Percentiles rank a stretch among this genome's conserved stretches.
phyloP scores from a whole-genome alignment of 176 grass and related monocot genomes.

The Raddia guianensis region DNA sequence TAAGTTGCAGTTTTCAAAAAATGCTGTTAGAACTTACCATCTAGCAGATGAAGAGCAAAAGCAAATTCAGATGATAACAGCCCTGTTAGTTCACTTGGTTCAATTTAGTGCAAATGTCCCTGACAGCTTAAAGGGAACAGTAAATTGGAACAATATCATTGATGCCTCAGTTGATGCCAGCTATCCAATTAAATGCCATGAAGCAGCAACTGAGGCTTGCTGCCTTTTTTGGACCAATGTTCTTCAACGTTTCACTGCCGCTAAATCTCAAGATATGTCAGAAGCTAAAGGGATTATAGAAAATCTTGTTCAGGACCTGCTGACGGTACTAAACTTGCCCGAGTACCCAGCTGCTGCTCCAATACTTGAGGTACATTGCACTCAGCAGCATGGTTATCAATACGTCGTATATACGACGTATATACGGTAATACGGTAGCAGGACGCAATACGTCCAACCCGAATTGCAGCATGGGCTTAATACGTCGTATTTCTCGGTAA shows the following conservation, averaged over 20 bases:
- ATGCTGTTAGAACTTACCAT: slow-evolving; percentile 86
- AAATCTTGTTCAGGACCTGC: slow-evolving; percentile 91
- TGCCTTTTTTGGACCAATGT: slow-evolving; percentile 92
- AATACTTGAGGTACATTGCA: slow-evolving; percentile 88
- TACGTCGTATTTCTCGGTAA: no score
- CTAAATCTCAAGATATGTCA: slow-evolving; percentile 85
- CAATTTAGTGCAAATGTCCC: slow-evolving; percentile 92
- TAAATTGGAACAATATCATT: slow-evolving; percentile 80
- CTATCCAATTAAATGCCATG: slow-evolving; percentile 76
- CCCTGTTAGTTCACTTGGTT: slow-evolving; percentile 88
- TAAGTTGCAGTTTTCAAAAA: slow-evolving; percentile 92
- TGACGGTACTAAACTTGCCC: slow-evolving; percentile 81
- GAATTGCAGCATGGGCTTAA: no score
- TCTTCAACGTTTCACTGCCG: slow-evolving; percentile 77
- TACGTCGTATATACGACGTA: no score
- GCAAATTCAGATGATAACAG: slow-evolving; percentile 99
- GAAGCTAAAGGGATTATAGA: slow-evolving; percentile 94
- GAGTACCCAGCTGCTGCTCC: slow-evolving; percentile 96
- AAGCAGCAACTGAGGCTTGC: slow-evolving; percentile 74
- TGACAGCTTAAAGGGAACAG: slow-evolving; percentile 65
- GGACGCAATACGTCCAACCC: no score
- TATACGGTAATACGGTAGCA: no score
- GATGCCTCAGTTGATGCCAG: slow-evolving; percentile 76
- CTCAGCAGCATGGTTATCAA: no score
- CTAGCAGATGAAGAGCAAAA: slow-evolving; percentile 95